Evolutionary conservation across 2,329 filamentous ascomycete genomes (phyloP), one percentile per base, ranked within the genome.

Genomic region (Cercospora sp.): DNA sequence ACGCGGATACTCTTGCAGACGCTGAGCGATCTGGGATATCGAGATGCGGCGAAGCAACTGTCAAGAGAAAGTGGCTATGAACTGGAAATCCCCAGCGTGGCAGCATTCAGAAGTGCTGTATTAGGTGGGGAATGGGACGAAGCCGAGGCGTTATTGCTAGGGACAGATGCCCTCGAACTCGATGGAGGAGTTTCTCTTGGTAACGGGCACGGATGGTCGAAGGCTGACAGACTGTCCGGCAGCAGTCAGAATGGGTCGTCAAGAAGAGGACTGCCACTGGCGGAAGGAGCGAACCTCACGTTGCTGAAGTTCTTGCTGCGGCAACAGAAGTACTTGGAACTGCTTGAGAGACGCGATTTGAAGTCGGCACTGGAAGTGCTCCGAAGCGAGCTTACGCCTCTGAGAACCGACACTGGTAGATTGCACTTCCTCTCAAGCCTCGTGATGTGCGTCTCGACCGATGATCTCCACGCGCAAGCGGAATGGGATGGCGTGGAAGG

Each of bases 261-360:
- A 26, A 66, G 71, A 43, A 76, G 70, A 51, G 92, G 90, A 1
- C 82, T 99, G 65, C 87, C 92, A 16, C 85, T 98, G 63, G 88
- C 90, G 16, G 87, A 91, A 53, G 90, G 88, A 26, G 90, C 92
- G 6, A 90, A 97, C 74, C 86, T 86, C 66, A 88, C 90, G 72
- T 85, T 90, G 63, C 94, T 99, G 91, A 86, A 90, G 58, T 97
- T 98, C 79, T 90, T 89, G 83, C 84, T 99, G 75, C 87, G 94
- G 71, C 91, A 97, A 77, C 95, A 99, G 78, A 98, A 98, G 79
- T 99, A 94, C 75, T 84, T 99, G 32, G 95, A 99, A 81, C 83
- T 97, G 8, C 82, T 99, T 53, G 94, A 98, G 79, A 84, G 85
- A 74, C 85, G 89, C 72, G 89, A 97, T 74, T 87, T 92, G 8